Evolutionary conservation across 2,329 filamentous ascomycete species (phyloP).

Genomic region (Aureobasidium mangrovei): DNA sequence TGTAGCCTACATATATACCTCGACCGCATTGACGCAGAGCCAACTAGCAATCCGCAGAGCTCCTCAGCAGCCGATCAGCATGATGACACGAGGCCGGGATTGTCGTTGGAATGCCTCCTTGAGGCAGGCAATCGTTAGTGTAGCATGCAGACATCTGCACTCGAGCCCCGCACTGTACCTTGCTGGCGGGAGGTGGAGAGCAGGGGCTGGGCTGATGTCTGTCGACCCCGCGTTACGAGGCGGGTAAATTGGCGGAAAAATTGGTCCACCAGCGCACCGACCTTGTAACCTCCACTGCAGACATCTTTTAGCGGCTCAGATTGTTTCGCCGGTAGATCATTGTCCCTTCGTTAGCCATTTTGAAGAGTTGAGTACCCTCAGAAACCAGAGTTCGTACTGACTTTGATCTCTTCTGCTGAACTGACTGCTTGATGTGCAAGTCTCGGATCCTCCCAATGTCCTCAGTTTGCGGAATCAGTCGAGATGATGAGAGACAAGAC

Average conservation of each 20-base stretch:
- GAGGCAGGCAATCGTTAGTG: background rate
- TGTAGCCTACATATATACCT: background rate
- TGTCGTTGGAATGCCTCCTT: background rate
- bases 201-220: background rate
- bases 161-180: background rate
- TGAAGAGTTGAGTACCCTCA: too few relatives aligned
- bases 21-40: background rate
- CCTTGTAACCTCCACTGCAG: too few relatives aligned
- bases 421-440: too few relatives aligned
- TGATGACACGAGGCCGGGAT: conserved; percentile 9
- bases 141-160: background rate
- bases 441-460: too few relatives aligned
- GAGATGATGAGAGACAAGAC: too few relatives aligned
- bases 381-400: too few relatives aligned
- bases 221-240: background rate
- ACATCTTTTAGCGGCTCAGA: too few relatives aligned
- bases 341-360: too few relatives aligned
- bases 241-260: background rate
- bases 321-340: too few relatives aligned
- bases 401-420: too few relatives aligned
- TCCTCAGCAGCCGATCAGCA: background rate
- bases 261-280: background rate
- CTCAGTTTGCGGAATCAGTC: too few relatives aligned
- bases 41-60: background rate
- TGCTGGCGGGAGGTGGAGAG: background rate